These are phyloP conservation scores for Aspergillus puulaauensis DNA, from an alignment of 2,329 filamentous ascomycete species.

Conservation along the genomic window DNA sequence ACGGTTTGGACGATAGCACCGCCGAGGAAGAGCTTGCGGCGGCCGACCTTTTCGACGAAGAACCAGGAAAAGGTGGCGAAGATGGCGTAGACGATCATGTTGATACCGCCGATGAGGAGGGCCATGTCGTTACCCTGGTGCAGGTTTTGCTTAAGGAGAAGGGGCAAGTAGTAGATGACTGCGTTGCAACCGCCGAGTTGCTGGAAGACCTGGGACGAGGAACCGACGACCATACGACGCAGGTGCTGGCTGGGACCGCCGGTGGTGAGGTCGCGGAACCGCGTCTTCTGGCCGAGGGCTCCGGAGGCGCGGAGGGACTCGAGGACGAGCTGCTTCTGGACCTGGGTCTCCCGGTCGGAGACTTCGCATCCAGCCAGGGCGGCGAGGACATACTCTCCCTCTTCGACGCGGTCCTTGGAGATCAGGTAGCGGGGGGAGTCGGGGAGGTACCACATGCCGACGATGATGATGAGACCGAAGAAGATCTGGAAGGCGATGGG, in stretches of 20 bases:
- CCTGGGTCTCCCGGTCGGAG: constrained; percentile 56
- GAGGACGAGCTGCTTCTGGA: constrained; percentile 66
- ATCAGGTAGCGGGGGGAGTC: constrained; percentile 50
- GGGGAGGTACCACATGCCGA: constrained; percentile 45
- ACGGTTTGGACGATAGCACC: constrained; percentile 41
- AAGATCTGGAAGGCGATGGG: constrained; percentile 55
- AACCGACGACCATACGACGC: constrained; percentile 42
- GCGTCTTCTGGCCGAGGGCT: constrained; percentile 50
- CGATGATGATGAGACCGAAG: constrained; percentile 47
- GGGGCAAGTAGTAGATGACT: constrained; percentile 51
- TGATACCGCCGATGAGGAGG: constrained; percentile 53
- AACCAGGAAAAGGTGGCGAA: constrained; percentile 49
- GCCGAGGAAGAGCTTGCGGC: constrained; percentile 43
- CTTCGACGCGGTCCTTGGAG: constrained; percentile 45
- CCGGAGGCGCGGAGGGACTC: constrained; percentile 66
- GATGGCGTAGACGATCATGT: constrained; percentile 49
- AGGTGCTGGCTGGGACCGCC: constrained; percentile 41
- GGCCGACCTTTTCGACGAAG: constrained; percentile 50
- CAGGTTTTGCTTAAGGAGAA: constrained; percentile 49
- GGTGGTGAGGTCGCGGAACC: constrained; percentile 43
- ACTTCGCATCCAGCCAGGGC: constrained; percentile 49
- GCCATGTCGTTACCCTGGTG: constrained; percentile 43
- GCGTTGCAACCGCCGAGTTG: constrained; percentile 53
- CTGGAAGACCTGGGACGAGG: constrained; percentile 45
- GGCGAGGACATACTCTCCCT: constrained; percentile 51